These are phyloP conservation scores for Backusella circina DNA, from an alignment of 192 early-diverging fungal genomes.

Conservation along the genomic window DNA sequence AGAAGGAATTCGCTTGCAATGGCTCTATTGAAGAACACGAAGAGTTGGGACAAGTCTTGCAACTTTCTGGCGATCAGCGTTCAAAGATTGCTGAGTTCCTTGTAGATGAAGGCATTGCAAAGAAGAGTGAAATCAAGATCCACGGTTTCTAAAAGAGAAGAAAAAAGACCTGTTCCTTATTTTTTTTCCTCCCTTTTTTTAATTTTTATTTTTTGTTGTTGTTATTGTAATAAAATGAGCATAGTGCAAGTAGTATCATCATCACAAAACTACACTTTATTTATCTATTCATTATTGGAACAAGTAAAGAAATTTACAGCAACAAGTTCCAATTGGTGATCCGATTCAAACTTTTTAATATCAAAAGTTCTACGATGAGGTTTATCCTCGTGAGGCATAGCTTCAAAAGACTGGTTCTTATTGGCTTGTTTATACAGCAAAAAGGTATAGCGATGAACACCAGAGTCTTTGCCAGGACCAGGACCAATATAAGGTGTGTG, in stretches of 20 bases:
- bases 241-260: neutral
- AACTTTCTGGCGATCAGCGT: conserved; percentile 94
- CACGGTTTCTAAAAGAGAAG: conserved; percentile 83
- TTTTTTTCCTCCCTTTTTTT: neutral
- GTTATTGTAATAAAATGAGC: neutral
- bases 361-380: conserved; percentile 29
- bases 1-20: conserved; percentile 95
- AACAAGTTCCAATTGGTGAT: conserved; percentile 41
- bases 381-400: conserved; percentile 14
- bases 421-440: conserved; percentile 50
- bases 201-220: neutral
- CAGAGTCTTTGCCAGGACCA: conserved; percentile 45
- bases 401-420: conserved; percentile 15
- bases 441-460: conserved; percentile 58
- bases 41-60: conserved; percentile 86
- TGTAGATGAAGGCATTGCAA: conserved; percentile 61
- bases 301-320: conserved; percentile 47
- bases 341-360: conserved; percentile 32
- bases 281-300: neutral
- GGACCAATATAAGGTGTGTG: conserved; percentile 47
- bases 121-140: conserved; percentile 79
- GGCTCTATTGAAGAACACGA: conserved; percentile 91
- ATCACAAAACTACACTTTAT: neutral
- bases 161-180: neutral
- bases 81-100: conserved; percentile 77